Percentiles rank a stretch among this genome's conserved stretches.
Evolutionary conservation across 2,329 filamentous ascomycete species (phyloP).

Genomic region (Penicillium sp.): DNA sequence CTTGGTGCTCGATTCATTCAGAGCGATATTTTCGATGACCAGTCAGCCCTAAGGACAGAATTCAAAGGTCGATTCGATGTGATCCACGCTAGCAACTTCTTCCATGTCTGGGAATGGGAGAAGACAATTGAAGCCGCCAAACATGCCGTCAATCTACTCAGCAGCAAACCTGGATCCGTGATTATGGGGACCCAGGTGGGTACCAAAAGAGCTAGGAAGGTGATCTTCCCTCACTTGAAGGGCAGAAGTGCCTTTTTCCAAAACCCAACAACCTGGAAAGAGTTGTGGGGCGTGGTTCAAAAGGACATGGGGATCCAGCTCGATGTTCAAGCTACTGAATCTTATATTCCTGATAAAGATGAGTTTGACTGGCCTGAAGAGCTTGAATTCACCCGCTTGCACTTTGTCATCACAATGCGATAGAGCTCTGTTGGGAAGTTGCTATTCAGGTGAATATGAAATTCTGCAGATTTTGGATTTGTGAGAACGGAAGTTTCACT

Average conservation of each 20-base stretch:
- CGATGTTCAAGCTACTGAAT: not conserved
- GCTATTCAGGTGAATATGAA: too few relatives aligned
- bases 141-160: not conserved
- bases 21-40: too few relatives aligned
- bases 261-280: not conserved
- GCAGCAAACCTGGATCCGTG: not conserved
- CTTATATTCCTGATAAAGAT: not conserved
- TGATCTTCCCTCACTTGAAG: not conserved
- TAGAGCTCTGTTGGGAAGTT: too few relatives aligned
- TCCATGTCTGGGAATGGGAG: not conserved
- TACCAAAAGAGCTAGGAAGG: not conserved
- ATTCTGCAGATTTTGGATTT: too few relatives aligned
- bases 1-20: not conserved
- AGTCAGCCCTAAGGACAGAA: too few relatives aligned
- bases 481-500: too few relatives aligned
- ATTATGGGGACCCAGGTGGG: not conserved
- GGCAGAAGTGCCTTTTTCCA: not conserved
- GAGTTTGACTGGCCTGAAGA: not conserved
- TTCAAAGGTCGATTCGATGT: not conserved
- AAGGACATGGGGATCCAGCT: not conserved
- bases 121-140: not conserved
- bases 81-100: slow-evolving; percentile 1
- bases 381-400: not conserved
- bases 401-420: too few relatives aligned
- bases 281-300: not conserved